Evolutionary conservation across 345 rosid genomes (phyloP), one percentile per base, ranked within the genome.

Genomic region (Carallia pectinifolia): DNA sequence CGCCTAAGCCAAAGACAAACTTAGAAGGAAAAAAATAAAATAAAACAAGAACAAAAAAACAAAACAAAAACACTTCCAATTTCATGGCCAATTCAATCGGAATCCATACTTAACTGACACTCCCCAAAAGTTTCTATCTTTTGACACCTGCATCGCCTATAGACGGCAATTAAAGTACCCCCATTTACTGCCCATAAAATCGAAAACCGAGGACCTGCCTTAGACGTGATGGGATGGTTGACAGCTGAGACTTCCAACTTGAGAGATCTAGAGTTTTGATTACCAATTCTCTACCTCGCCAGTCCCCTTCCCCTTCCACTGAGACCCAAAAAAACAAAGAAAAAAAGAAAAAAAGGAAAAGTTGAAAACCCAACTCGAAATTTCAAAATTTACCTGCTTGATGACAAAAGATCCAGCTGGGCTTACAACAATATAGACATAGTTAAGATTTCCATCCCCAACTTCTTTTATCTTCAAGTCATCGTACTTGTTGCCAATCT

Each of bases 361-460:
- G 0, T 7, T 1, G 9, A 39, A 55, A 39, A 55, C 31, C 39
- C 39, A 58, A 33, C 16, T 33, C 50, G 19, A 64, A 23, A 13
- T n/a, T 66, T 18, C 34, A 19, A 0, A 1, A 56, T 29, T 50
- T 39, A 89, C 97, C 97, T 95, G 97, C 84, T 90, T 89, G 87
- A 89, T 75, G 74, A 92, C 92, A 48, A 95, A 73, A 23, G 98
- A 95, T n/a, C 90, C 97, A 67, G 85, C 65, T 38, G 90, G 60
- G 66, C 82, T 84, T 31, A 68, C 64, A 33, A 95, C 86, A 74
- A 95, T 86, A 89, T 79, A 90, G 71, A 92, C 98, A 78, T 87
- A 95, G 70, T 92, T 95, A 72, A 95, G 92, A 66, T 95, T 95
- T 62, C 97, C 99, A 77, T 95, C 99, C 59, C 99, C 99, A 33